Conservation (phyloP, 2,329 filamentous ascomycete genomes). For the Myriangium duriaei region DNA sequence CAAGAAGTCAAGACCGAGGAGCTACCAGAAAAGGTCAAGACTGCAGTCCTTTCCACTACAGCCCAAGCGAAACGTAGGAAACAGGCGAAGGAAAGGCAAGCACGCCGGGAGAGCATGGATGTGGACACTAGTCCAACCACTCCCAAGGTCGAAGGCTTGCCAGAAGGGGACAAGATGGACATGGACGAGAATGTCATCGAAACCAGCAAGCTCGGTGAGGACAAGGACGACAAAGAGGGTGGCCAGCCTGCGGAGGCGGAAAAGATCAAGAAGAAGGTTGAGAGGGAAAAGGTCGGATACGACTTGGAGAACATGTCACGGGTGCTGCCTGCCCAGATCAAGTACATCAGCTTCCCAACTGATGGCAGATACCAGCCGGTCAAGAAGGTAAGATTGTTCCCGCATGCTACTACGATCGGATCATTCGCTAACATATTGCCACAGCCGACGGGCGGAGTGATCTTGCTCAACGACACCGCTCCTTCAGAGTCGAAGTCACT, state of each 20-base stretch:
- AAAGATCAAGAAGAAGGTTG: constrained; percentile 71
- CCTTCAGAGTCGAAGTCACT: constrained; percentile 67
- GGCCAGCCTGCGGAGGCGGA: constrained; percentile 41
- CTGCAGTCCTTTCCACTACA: constrained; percentile 89
- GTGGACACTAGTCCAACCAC: constrained; percentile 69
- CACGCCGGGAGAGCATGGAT: constrained; percentile 89
- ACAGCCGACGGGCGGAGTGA: constrained; percentile 82
- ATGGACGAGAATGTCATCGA: constrained; percentile 34
- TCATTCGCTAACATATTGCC: constrained; percentile 27
- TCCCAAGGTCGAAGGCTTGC: constrained; percentile 48
- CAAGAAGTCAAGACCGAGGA: constrained; percentile 92
- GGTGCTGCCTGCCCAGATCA: constrained; percentile 82
- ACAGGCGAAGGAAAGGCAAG: constrained; percentile 84
- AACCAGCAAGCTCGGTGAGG: constrained; percentile 23
- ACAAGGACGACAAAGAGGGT: constrained; percentile 30
- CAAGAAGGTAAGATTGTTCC: constrained; percentile 54
- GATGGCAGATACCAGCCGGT: constrained; percentile 80
- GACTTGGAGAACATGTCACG: constrained; percentile 95
- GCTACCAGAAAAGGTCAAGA: constrained; percentile 84
- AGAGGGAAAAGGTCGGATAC: constrained; percentile 95
- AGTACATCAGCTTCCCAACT: constrained; percentile 86
- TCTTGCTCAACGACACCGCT: constrained; percentile 76
- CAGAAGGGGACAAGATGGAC: constrained; percentile 73
- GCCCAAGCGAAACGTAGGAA: constrained; percentile 92
- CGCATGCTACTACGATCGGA: constrained; percentile 11